Conservation (phyloP, 2,329 filamentous ascomycete genomes). For the Arthrocladium fulminans region DNA sequence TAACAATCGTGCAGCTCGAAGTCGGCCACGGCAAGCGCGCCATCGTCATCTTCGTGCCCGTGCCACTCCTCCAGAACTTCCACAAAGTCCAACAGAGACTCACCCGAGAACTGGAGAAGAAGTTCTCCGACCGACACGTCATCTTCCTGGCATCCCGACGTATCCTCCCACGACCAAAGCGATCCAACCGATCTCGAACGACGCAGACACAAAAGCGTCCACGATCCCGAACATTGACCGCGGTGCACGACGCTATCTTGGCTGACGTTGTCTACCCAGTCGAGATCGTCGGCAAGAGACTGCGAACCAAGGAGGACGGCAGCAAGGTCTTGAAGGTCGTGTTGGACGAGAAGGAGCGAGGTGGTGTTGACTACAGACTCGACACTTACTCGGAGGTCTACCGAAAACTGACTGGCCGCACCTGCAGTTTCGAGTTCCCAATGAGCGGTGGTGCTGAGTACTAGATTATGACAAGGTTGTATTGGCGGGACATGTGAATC, state of each 20-base stretch:
- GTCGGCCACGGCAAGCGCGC: conserved; percentile 99
- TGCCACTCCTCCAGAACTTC: conserved; percentile 96
- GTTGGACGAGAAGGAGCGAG: conserved; percentile 99
- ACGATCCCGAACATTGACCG: conserved; percentile 92
- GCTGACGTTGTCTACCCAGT: conserved; percentile 98
- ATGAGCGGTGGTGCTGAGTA: conserved; percentile 70
- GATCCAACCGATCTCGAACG: conserved; percentile 91
- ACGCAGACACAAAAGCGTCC: conserved; percentile 98
- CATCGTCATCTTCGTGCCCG: conserved; percentile 99
- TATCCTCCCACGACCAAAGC: conserved; percentile 97
- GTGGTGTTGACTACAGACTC: conserved; percentile 97
- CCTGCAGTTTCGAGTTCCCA: conserved; percentile 97
- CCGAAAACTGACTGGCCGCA: conserved; percentile 92
- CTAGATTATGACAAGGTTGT: conserved; percentile 44
- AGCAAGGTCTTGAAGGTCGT: conserved; percentile 98
- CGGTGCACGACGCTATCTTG: conserved; percentile 97
- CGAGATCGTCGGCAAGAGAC: conserved; percentile 98
- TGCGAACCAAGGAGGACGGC: conserved; percentile 97
- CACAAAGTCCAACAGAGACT: conserved; percentile 99
- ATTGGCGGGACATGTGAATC: conserved; percentile 6
- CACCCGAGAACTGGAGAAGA: conserved; percentile 99
- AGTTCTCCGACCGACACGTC: conserved; percentile 99
- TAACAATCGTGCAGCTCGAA: conserved; percentile 68
- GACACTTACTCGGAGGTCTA: conserved; percentile 99
- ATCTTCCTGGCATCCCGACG: conserved; percentile 97